Base-by-base conservation (phyloP, 768 basidiomycete species). In the Trametes gibbosa region DNA sequence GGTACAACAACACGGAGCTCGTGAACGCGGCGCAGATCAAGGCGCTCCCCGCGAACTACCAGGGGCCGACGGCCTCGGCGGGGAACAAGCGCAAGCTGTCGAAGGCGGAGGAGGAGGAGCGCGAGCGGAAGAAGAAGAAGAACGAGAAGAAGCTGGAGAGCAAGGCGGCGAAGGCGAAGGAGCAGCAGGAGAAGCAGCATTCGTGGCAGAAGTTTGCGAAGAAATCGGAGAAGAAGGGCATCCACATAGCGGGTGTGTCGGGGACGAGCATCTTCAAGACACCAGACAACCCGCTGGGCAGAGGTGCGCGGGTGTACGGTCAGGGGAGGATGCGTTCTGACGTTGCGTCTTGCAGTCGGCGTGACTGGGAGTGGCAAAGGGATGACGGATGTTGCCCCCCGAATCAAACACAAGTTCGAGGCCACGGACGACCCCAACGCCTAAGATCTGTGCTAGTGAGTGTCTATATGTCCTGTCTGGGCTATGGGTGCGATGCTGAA, bases 201-300 rank as follows among this genome's bases (percentile, higher is more conserved):
- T 86, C 85, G 45, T 96, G 93, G 93, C 92, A 95, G 76, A 92
- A 92, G 76, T 96, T 96, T 77, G 86, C 93, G 21, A 96, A 95
- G 78, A 96, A 96, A 76, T 84, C 86, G 27, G 90, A 93, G 73
- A 93, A 89, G 81, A 95, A 95, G 74, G 93, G 93, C 9, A 84
- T 93, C 32, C 86, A 89, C 70, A 95, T 95, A 58, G 93, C 93
- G 27, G 93, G 93, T 24, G 82, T 92, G 34, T 75, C 88, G 29
- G 94, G 94, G 25, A 93, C 89, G 63, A 94, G 91, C 67, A 95
- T 95, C 63, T 95, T 95, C 80, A 92, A 93, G 76, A 95, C 92
- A 4, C 94, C 94, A 13, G 93, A 94, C 64, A 94, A 95, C 69
- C 93, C 93, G 12, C 70, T 92, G 19, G 94, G 93, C 24, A 83